Base-by-base conservation (phyloP, 257 asterid species). In the Solanum arcanum region DNA sequence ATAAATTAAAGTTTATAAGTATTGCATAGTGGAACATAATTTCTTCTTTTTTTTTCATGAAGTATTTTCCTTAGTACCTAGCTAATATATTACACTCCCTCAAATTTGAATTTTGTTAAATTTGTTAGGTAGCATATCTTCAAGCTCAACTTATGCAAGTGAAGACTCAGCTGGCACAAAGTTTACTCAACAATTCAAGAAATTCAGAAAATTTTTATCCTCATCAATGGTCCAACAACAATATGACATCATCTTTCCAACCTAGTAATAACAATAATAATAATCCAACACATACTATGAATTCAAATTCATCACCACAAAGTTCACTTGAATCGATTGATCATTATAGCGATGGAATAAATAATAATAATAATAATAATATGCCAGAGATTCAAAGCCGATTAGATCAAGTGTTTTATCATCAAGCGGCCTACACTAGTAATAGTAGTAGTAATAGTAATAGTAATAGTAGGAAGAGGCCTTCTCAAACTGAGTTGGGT, bases 121-220 rank as follows among this genome's bases (percentile, higher is more conserved):
- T 68, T 80, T 47, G 47, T 27, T 39, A 96, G 98, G 98, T 96
- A 76, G 93, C 97, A 83, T 90, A 89, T 86, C 85, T 96, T 87
- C 98, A 96, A 93, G 96, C 95, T 70, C 99, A 96, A 77, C 85
- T 96, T 72, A 87, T 95, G 95, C 96, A 95, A 90, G 92, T 89
- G 84, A 96, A 92, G 87, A 90, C 93, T 60, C 95, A 94, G 49
- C 87, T 95, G 18, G 94, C 95, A 23, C 99, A 95, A 83, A 93
- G 47, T 82, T 85, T 92, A 31, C 86, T 91, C 14, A 91, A 91
- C 8, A 88, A 94, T 44, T 89, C 97, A 81, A 90, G 92, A 86
- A 91, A 60, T 23, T 80, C 75, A 21, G 92, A 78, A 5, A 78
- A 8, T 78, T 47, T 9, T 5, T 47, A 47, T 80, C 85, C 84